A percentile compares a stretch with the other conserved stretches of the same genome.
These are phyloP conservation scores for Nakazawaea populi DNA, from an alignment of 805 yeast genomes.

Conservation along the genomic window DNA sequence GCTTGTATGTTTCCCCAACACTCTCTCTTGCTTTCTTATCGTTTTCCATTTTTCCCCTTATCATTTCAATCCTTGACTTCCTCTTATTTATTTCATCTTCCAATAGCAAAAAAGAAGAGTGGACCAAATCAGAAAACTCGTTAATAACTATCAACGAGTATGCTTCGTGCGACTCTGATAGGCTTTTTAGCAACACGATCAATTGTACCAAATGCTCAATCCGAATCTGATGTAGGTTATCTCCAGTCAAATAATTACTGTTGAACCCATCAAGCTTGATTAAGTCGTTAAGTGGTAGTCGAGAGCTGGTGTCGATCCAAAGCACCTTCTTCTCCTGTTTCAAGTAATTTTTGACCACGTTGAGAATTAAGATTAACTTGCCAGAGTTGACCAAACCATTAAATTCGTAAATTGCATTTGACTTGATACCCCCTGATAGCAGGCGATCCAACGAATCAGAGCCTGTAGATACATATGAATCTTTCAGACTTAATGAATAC, in stretches of 20 bases:
- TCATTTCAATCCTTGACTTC: neutral
- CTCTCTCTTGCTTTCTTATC: slow-evolving; percentile 1
- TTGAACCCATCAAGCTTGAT: slow-evolving; percentile 3
- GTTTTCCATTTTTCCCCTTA: neutral
- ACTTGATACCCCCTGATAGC: slow-evolving; percentile 9
- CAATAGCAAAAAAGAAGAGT: slow-evolving; percentile 1
- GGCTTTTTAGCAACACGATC: slow-evolving; percentile 2
- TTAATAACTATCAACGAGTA: slow-evolving; percentile 7
- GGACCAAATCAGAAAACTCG: slow-evolving; percentile 9
- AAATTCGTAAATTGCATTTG: slow-evolving; percentile 9
- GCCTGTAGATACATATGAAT: slow-evolving; percentile 3
- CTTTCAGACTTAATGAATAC: neutral
- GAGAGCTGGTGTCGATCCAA: slow-evolving; percentile 10
- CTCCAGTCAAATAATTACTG: neutral
- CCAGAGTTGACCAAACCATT: slow-evolving; percentile 11
- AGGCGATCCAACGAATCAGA: slow-evolving; percentile 4
- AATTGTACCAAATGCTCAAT: slow-evolving; percentile 1
- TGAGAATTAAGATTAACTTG: slow-evolving; percentile 1
- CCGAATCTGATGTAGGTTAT: neutral
- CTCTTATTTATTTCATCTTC: slow-evolving; percentile 3
- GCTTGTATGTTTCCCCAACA: slow-evolving; percentile 1
- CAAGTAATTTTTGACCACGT: slow-evolving; percentile 3
- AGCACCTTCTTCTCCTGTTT: slow-evolving; percentile 3
- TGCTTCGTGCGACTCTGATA: neutral
- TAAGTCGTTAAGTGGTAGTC: slow-evolving; percentile 7